Evolutionary conservation across 495 filamentous ascomycete species (phyloP).

Genomic region (Penicillium lagena): DNA sequence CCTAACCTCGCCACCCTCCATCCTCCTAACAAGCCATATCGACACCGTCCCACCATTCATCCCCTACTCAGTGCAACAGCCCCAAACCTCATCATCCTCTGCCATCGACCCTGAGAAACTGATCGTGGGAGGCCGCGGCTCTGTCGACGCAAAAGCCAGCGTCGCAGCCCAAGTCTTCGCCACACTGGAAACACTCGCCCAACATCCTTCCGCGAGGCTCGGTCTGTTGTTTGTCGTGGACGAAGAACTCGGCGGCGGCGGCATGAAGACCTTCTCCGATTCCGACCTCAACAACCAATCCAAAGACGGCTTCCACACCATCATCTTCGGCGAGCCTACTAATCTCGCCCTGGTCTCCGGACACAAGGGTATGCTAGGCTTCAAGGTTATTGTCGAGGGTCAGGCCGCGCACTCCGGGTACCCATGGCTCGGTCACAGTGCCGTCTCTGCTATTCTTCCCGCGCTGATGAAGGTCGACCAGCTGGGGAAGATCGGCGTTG

Average conservation of each 20-base stretch:
- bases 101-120: conserved; percentile 29
- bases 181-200: conserved; percentile 50
- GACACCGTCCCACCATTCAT: conserved; percentile 66
- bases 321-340: conserved; percentile 90
- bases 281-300: conserved; percentile 28
- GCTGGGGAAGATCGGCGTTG: conserved; percentile 36
- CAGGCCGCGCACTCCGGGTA: conserved; percentile 86
- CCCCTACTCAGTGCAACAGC: conserved; percentile 31
- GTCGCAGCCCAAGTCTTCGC: conserved; percentile 76
- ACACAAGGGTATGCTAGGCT: conserved; percentile 75
- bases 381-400: conserved; percentile 59
- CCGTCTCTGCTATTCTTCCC: conserved; percentile 66
- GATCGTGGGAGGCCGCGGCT: conserved; percentile 67
- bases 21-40: conserved; percentile 73
- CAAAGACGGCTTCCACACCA: conserved; percentile 46
- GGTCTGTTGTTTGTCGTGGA: conserved; percentile 85
- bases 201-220: conserved; percentile 37
- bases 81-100: conserved; percentile 4
- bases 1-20: conserved; percentile 44
- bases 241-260: conserved; percentile 75
- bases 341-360: conserved; percentile 79
- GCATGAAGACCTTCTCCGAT: conserved; percentile 60
- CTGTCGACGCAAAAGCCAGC: conserved; percentile 84
- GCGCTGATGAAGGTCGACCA: conserved; percentile 57
- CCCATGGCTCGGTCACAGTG: conserved; percentile 75